A percentile compares a stretch with the other conserved stretches of the same genome.
Evolutionary conservation across 352 stramenopile genomes (phyloP).

Genomic region (Pythium pyrilobum): DNA sequence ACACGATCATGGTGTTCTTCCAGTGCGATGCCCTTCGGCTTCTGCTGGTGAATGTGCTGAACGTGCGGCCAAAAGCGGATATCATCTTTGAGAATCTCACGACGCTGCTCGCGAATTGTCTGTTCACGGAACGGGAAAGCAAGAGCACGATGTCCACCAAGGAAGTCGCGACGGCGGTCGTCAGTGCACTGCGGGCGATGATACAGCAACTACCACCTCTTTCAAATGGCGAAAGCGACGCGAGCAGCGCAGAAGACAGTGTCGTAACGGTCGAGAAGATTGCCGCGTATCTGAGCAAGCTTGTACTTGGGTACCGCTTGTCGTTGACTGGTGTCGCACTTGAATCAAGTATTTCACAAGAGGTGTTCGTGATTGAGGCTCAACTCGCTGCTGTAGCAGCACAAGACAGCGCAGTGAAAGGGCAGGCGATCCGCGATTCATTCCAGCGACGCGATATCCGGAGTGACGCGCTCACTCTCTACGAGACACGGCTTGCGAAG

Average conservation of each 20-base stretch:
- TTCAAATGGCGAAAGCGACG: background rate
- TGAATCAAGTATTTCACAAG: conserved; percentile 36
- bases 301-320: conserved; percentile 42
- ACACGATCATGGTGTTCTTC: conserved; percentile 69
- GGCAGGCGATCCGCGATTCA: conserved; percentile 69
- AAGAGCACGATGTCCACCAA: conserved; percentile 22
- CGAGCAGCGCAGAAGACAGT: conserved; percentile 11
- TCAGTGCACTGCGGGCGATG: conserved; percentile 30
- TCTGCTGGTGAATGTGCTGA: conserved; percentile 58
- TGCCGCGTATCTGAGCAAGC: conserved; percentile 41
- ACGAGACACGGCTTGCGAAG: conserved; percentile 32
- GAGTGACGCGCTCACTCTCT: conserved; percentile 54
- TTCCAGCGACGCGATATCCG: conserved; percentile 74
- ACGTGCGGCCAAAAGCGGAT: conserved; percentile 24
- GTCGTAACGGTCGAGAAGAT: conserved; percentile 21
- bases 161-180: conserved; percentile 40
- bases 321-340: conserved; percentile 37
- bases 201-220: conserved; percentile 20
- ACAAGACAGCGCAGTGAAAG: conserved; percentile 52
- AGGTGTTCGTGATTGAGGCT: conserved; percentile 47
- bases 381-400: conserved; percentile 30
- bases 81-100: conserved; percentile 53
- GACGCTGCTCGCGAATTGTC: conserved; percentile 54
- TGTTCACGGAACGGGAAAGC: conserved; percentile 34
- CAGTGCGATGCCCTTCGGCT: conserved; percentile 56